Conservation (phyloP, 2,329 filamentous ascomycete species). For the Paraphaeosphaeria minitans region DNA sequence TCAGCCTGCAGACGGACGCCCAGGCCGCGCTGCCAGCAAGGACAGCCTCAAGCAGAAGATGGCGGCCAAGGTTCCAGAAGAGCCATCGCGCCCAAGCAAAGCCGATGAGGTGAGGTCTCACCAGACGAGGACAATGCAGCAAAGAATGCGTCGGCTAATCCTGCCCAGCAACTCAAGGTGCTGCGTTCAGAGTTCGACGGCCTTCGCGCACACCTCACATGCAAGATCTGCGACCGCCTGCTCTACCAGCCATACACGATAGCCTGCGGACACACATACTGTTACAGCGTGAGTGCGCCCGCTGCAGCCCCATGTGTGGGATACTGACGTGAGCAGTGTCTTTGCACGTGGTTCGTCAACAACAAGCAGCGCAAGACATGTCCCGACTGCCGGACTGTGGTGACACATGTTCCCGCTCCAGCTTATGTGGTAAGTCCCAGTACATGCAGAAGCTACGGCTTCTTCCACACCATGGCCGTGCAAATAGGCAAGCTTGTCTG, state of each 20-base stretch:
- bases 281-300: constrained; percentile 62
- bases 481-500: constrained; percentile 1
- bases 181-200: constrained; percentile 61
- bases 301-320: constrained; percentile 10
- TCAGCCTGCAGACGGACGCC: constrained; percentile 35
- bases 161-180: constrained; percentile 45
- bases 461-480: background rate
- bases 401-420: constrained; percentile 65
- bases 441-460: background rate
- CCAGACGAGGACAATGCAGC: constrained; percentile 10
- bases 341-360: constrained; percentile 60
- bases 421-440: constrained; percentile 62
- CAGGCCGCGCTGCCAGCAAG: constrained; percentile 42
- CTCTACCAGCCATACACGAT: constrained; percentile 73
- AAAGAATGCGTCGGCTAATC: constrained; percentile 28
- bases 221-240: constrained; percentile 70
- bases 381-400: constrained; percentile 67
- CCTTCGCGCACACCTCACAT: constrained; percentile 66
- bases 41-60: constrained; percentile 48
- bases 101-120: constrained; percentile 40
- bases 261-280: constrained; percentile 73
- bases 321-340: constrained; percentile 54
- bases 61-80: constrained; percentile 40
- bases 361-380: constrained; percentile 67
- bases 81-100: constrained; percentile 36